A percentile compares a stretch with the other conserved stretches of the same genome.
These are phyloP conservation scores for Rhodotorula sphaerocarpa DNA, from an alignment of 768 basidiomycete species.

Conservation along the genomic window DNA sequence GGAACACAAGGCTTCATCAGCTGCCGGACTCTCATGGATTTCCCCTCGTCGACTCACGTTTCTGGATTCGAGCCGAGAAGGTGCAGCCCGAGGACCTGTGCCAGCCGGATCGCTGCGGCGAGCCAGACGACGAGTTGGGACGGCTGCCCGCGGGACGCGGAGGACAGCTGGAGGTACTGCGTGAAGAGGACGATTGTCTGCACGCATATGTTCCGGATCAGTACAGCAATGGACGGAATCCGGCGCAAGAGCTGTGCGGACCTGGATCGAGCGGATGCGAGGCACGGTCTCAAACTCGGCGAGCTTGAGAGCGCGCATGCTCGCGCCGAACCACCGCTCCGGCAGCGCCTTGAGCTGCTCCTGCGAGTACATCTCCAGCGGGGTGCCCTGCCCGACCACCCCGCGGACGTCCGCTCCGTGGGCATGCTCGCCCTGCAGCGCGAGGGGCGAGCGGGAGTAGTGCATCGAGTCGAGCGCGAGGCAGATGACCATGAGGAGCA, in stretches of 20 bases:
- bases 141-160: constrained; percentile 26
- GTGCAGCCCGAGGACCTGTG: constrained; percentile 26
- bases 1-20: too few species aligned
- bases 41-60: constrained; percentile 13
- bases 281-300: constrained; percentile 31
- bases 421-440: neutral
- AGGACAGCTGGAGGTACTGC: constrained; percentile 35
- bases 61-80: constrained; percentile 31
- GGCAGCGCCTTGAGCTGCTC: constrained; percentile 18
- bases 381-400: neutral
- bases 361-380: constrained; percentile 12
- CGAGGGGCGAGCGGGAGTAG: constrained; percentile 29
- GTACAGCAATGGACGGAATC: neutral
- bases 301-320: constrained; percentile 24
- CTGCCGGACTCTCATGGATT: too few species aligned
- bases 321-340: constrained; percentile 23
- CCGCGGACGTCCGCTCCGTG: neutral
- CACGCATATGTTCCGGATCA: neutral
- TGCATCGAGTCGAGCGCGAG: constrained; percentile 34
- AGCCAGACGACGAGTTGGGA: constrained; percentile 31
- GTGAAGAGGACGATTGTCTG: constrained; percentile 35
- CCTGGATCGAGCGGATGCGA: constrained; percentile 32
- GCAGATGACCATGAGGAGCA: constrained; percentile 35
- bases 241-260: neutral
- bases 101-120: constrained; percentile 24